A percentile compares a stretch with the other conserved stretches of the same genome.
These are phyloP conservation scores for Ogataea philodendri DNA, from an alignment of 805 yeast species.

Conservation along the genomic window DNA sequence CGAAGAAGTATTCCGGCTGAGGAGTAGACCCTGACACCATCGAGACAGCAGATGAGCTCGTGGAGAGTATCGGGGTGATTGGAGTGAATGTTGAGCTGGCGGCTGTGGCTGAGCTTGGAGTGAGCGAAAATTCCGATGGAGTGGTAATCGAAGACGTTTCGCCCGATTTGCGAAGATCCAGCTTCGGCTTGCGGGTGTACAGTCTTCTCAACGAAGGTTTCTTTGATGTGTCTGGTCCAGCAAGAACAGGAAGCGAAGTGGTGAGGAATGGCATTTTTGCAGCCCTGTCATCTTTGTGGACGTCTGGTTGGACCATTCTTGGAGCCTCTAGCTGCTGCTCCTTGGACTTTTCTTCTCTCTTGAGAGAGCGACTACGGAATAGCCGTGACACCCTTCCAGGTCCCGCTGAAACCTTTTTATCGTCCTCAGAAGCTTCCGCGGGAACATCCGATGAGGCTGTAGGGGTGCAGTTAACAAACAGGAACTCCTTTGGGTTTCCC, in stretches of 20 bases:
- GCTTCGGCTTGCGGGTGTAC: conserved; percentile 18
- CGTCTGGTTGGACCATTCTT: background rate
- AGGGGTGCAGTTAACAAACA: conserved; percentile 35
- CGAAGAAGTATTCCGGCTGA: conserved; percentile 5
- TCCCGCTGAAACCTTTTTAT: conserved; percentile 11
- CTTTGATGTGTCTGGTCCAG: conserved; percentile 11
- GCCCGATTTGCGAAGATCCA: conserved; percentile 7
- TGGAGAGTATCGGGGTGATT: conserved; percentile 27
- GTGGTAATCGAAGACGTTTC: conserved; percentile 5
- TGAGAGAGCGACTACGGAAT: conserved; percentile 20
- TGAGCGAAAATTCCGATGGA: conserved; percentile 12
- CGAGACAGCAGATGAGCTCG: conserved; percentile 24
- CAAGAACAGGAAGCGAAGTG: conserved; percentile 4
- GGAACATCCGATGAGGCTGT: conserved; percentile 9
- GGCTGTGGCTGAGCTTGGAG: conserved; percentile 12
- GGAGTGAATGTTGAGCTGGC: conserved; percentile 19
- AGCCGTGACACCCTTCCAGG: conserved; percentile 23
- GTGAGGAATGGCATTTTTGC: conserved; percentile 10
- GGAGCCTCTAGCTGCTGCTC: conserved; percentile 2
- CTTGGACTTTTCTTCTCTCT: conserved; percentile 13
- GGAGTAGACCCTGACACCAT: conserved; percentile 13
- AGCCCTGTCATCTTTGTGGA: conserved; percentile 3
- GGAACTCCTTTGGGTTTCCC: conserved; percentile 33
- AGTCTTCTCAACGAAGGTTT: conserved; percentile 15
- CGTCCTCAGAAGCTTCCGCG: conserved; percentile 15